These are phyloP conservation scores for Globisporangium takayamanum DNA, from an alignment of 352 stramenopile genomes.

Conservation along the genomic window DNA sequence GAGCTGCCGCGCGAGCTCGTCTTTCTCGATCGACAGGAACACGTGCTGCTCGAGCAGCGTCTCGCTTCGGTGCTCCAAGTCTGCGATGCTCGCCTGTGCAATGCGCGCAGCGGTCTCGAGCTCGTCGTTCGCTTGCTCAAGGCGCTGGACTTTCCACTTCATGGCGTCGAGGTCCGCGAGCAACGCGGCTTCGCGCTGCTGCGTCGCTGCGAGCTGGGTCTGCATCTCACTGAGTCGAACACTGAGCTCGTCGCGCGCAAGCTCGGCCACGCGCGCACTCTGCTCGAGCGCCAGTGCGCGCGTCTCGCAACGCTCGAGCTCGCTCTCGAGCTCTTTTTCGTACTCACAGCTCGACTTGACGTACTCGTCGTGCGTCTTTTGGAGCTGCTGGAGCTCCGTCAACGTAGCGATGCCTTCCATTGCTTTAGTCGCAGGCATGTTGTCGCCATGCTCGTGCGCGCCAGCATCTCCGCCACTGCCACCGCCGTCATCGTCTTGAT, in stretches of 20 bases:
- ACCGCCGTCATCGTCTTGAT: too few relatives aligned
- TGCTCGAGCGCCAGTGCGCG: slow-evolving; percentile 25
- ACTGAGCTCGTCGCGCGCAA: slow-evolving; percentile 21
- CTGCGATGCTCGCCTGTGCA: slow-evolving; percentile 46
- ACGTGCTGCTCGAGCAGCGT: slow-evolving; percentile 54
- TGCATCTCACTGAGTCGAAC: slow-evolving; percentile 14
- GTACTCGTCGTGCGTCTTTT: slow-evolving; percentile 67
- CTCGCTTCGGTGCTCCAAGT: slow-evolving; percentile 55
- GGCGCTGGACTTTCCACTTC: slow-evolving; percentile 59
- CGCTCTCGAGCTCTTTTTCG: slow-evolving; percentile 57
- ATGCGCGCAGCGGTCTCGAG: slow-evolving; percentile 59
- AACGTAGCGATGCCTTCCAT: too few relatives aligned
- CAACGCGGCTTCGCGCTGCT: slow-evolving; percentile 26
- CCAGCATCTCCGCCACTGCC: too few relatives aligned
- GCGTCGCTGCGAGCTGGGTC: slow-evolving; percentile 19
- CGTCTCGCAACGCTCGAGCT: slow-evolving; percentile 51
- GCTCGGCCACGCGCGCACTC: slow-evolving; percentile 22
- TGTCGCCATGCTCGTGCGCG: too few relatives aligned
- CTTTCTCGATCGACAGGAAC: slow-evolving; percentile 63
- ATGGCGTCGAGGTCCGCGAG: slow-evolving; percentile 35
- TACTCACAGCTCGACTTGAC: slow-evolving; percentile 71
- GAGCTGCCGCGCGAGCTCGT: slow-evolving; percentile 35
- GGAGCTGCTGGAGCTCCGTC: slow-evolving; percentile 38
- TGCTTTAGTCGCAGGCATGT: too few relatives aligned
- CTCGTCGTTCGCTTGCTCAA: slow-evolving; percentile 69